These are phyloP conservation scores for Metschnikowia cubensis DNA, from an alignment of 805 yeast genomes.

Conservation along the genomic window DNA sequence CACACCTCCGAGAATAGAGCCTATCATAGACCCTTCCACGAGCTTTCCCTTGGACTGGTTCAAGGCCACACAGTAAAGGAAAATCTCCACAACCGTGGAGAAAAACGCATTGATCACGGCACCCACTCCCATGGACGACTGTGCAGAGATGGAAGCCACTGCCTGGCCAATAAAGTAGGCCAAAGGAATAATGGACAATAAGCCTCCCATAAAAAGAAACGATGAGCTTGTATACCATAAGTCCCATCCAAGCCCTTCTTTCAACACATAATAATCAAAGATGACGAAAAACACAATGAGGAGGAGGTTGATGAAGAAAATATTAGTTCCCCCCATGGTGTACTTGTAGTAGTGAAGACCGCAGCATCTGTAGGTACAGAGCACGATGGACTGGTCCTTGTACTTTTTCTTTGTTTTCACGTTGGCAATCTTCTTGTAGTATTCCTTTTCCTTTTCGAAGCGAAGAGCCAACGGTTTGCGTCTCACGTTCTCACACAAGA, in stretches of 20 bases:
- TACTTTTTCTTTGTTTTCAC: constrained; percentile 27
- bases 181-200: constrained; percentile 83
- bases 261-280: constrained; percentile 64
- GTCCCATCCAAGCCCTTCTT: constrained; percentile 37
- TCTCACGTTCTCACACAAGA: constrained; percentile 71
- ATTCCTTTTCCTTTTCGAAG: constrained; percentile 56
- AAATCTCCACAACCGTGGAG: constrained; percentile 92
- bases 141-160: constrained; percentile 98
- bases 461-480: constrained; percentile 88
- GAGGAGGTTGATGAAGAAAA: constrained; percentile 82
- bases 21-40: constrained; percentile 95
- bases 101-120: constrained; percentile 97
- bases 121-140: constrained; percentile 98
- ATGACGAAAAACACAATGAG: constrained; percentile 79
- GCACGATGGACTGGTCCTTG: constrained; percentile 57
- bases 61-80: constrained; percentile 86
- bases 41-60: constrained; percentile 78
- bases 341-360: constrained; percentile 94
- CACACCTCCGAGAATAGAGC: constrained; percentile 90
- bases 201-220: constrained; percentile 66
- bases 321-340: constrained; percentile 94
- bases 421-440: constrained; percentile 31
- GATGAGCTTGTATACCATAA: constrained; percentile 55
- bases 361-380: constrained; percentile 89
- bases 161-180: constrained; percentile 98